phyloP scores from a whole-genome alignment of 495 filamentous ascomycete species.

The Talaromyces adpressus region DNA sequence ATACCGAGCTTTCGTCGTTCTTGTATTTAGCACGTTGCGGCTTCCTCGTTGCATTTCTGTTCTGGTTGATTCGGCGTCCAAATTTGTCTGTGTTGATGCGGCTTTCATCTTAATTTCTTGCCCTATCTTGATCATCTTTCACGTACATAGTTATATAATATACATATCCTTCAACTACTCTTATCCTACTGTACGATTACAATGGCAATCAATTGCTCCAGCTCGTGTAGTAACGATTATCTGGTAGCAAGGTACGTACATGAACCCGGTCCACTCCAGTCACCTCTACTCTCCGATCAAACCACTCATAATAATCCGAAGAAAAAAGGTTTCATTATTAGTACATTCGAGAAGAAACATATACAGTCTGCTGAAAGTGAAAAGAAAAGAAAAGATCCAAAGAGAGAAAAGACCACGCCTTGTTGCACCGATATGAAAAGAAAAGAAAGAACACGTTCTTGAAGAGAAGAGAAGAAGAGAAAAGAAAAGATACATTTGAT shows the following conservation, averaged over 20 bases:
- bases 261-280: background rate
- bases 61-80: background rate
- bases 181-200: background rate
- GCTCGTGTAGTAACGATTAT: background rate
- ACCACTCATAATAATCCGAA: background rate
- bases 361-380: background rate
- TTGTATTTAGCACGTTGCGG: background rate
- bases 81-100: background rate
- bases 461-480: background rate
- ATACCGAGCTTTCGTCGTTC: background rate
- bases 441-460: background rate
- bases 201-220: background rate
- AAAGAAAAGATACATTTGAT: background rate
- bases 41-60: constrained; percentile 1
- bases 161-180: background rate
- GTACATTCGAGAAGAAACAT: background rate
- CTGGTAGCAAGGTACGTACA: background rate
- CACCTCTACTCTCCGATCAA: background rate
- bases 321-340: background rate
- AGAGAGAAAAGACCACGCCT: background rate
- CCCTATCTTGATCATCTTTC: background rate
- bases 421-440: background rate
- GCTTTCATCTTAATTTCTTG: background rate
- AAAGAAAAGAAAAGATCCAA: background rate
- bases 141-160: background rate